Evolutionary conservation across 768 basidiomycete species (phyloP), one percentile per base, ranked within the genome.

Genomic region (Coprinopsis sp.): DNA sequence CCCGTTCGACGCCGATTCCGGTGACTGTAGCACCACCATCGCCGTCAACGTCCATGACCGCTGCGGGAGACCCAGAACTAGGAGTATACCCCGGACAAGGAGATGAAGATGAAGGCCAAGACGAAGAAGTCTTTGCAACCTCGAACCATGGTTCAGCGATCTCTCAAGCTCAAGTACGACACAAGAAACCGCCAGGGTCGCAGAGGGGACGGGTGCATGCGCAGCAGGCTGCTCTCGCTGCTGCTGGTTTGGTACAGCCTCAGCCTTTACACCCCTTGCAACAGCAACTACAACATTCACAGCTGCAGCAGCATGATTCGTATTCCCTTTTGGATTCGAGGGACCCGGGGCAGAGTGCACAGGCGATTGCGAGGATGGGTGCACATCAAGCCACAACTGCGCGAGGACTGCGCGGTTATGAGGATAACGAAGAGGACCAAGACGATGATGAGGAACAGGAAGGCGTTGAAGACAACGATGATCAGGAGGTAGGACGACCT

Each of bases 141-240:
- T 40, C 33, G 10, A 34, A 39, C 23, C 39, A 25, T 16, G 18
- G 29, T 12, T 45, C 44, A 2, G 14, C 49, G 11, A 27, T 44
- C 22, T 39, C 49, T 22, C 42, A 50, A 13, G 30, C 30, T 23
- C 48, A 41, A 12, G 37, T 25, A 12, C 8, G 40, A 6, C 8
- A n/a, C 40, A 42, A 42, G 40, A 42, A 42, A 30, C 40, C 8
- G n/a, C 40, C 40, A 24, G 40, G 40, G 5, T 42, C 40, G 24
- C 24, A 30, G 27, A 30, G 30, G 18, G 40, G 40, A 14, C 7
- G 40, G 19, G 5, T 18, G n/a, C 40, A 42, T 19, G 40, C 40
- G 5, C 40, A 42, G 27, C 27, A 28, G 18, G 40, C 40, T 19
- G 27, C 27, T 29, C 27, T 28, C n/a, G 40, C 40, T 18, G 40